Base-by-base conservation (phyloP, 768 basidiomycete species). In the Mrakia blollopis region DNA sequence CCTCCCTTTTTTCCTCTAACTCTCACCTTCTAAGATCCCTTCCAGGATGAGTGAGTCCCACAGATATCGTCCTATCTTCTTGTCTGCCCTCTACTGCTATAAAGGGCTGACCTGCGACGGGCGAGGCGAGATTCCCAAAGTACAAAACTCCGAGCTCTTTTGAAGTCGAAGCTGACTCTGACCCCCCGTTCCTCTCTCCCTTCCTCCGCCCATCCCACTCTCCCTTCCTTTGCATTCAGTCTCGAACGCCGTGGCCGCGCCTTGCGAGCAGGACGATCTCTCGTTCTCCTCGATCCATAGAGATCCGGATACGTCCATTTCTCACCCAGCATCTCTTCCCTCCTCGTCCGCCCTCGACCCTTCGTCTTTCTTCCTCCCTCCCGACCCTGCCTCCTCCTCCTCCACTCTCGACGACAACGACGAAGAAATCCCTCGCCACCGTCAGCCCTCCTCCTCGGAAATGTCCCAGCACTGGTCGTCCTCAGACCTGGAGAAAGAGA, bases 231-330 rank as follows among this genome's bases (percentile, higher is more conserved):
- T 37, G 11, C 6, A 44, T 57, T n/a, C 47, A 23, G 37, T 71
- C 23, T n/a, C 69, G 4, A 30, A 28, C 47, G n/a, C 47, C 23
- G 21, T 37, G 21, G 57, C 9, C 25, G 57, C 18, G 5, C 57
- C 57, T 28, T 21, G 54, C 21, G 35, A n/a, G n/a, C 30, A 28
- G 52, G 50, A 52, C 14, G 35, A 71, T 16, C 69, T 47, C 10
- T 71, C 44, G 28, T 71, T 50, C 44, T 71, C 44, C n/a, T 71
- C 69, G 47, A 21, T 71, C 50, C 69, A 71, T 71, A 47, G 44
- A 11, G 69, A 71, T 11, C 47, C 69, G 0, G n/a, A 21, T 14
- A 41, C 69, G 13, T 21, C 28, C 32, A 65, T 21, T 21, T 18
- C 30, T 25, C n/a, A 30, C 16, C 63, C 63, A 8, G 63, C 32